Conservation (phyloP, 192 early-diverging fungal species). For the Entophlyctis luteolus region DNA sequence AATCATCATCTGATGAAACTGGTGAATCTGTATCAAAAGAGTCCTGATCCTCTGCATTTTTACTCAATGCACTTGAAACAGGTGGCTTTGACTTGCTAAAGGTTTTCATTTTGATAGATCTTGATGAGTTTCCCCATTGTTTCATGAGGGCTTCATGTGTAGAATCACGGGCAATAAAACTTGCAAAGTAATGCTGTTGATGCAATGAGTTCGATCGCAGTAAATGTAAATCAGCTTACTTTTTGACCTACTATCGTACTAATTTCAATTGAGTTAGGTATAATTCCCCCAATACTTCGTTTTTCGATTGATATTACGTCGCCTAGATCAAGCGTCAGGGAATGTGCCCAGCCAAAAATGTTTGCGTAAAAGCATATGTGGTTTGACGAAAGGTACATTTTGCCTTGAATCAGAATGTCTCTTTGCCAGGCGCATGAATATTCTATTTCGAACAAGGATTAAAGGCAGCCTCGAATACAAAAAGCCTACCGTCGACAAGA, state of each 20-base stretch:
- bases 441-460: conserved; percentile 25
- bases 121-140: conserved; percentile 28
- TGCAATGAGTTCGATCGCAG: not conserved
- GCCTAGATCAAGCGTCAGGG: conserved; percentile 28
- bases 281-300: conserved; percentile 40
- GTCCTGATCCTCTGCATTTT: not conserved
- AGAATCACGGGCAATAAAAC: conserved; percentile 40
- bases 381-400: conserved; percentile 40
- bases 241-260: conserved; percentile 25
- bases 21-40: not conserved
- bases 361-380: conserved; percentile 44
- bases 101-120: conserved; percentile 24
- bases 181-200: conserved; percentile 41
- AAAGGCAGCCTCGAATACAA: not conserved
- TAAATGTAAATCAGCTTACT: no score
- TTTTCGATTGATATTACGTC: conserved; percentile 42
- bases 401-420: conserved; percentile 46
- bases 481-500: conserved; percentile 34
- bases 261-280: conserved; percentile 47
- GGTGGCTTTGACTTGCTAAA: conserved; percentile 4
- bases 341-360: conserved; percentile 45
- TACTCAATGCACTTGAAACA: not conserved
- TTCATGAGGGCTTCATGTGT: conserved; percentile 28
- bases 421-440: conserved; percentile 50
- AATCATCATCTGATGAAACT: not conserved